Base-by-base conservation (phyloP, 129 eudicot genomes). In the Calendula officinalis region DNA sequence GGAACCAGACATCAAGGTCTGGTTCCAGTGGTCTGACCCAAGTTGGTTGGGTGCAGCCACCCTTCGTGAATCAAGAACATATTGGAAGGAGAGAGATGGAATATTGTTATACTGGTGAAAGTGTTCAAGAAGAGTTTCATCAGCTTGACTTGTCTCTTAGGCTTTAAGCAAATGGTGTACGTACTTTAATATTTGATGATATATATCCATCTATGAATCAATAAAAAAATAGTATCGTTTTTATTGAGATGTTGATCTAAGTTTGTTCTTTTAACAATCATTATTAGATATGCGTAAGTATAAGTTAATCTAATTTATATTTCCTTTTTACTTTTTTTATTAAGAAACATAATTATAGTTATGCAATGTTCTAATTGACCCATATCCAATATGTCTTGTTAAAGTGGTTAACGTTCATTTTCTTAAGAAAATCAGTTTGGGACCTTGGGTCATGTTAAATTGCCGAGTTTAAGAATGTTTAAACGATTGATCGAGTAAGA, bases 141-240 rank as follows among this genome's bases (percentile, higher is more conserved):
- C 61, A 66, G 51, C 72, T 73, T 9, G 78, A 73, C 34, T 73
- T 73, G 57, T 64, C 78, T 47, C 78, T 73, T 34, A 65, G 78
- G 72, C 78, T 73, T 59, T 73, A 17, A 72, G 12, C 32, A 55
- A 40, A 35, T 58, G 12, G 64, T 40, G 53, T 64, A 39, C 37
- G 53, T 64, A 39, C 37, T 56, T 73, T 17, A 13, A 73, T 64
- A 52, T 64, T 64, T 33, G 5, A 46, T 43, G 30, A 63, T 22
- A 22, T 22, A 22, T 22, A 22, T 72, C 50, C 57, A 55, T 54
- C 12, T 45, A 32, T 46, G 9, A 62, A 27, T 73, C 66, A 22
- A 56, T 65, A 56, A 54, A 12, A 32, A 35, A 35, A 32, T 64
- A 42, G 10, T 61, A 45, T 7, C 39, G 40, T 46, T 55, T 51